Evolutionary conservation across 192 early-diverging fungal species (phyloP).

Genomic region (Coemansia sp.): DNA sequence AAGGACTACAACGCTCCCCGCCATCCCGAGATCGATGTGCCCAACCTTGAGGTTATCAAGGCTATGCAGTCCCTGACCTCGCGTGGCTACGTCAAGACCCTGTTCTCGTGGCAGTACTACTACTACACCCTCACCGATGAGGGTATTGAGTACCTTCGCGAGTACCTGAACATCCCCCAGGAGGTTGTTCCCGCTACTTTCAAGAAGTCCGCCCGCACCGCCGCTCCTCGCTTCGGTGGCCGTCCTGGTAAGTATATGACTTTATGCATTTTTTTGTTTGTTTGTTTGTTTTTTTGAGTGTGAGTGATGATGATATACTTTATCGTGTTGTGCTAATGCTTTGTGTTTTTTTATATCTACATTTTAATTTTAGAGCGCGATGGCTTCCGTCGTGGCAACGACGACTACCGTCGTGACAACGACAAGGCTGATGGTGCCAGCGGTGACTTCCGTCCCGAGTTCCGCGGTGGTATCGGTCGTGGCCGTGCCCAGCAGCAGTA

Average conservation of each 20-base stretch:
- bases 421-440: slow-evolving; percentile 91
- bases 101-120: slow-evolving; percentile 99
- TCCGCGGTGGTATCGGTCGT: slow-evolving; percentile 93
- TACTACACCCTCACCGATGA: slow-evolving; percentile 99
- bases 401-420: slow-evolving; percentile 82
- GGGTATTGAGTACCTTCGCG: slow-evolving; percentile 96
- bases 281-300: not conserved
- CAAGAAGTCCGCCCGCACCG: slow-evolving; percentile 89
- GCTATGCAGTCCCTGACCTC: slow-evolving; percentile 95
- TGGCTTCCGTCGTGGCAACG: slow-evolving; percentile 73
- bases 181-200: slow-evolving; percentile 97
- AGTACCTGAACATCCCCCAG: slow-evolving; percentile 94
- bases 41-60: slow-evolving; percentile 99
- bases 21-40: slow-evolving; percentile 95
- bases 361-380: slow-evolving; percentile 64
- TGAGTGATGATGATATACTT: slow-evolving; percentile 12
- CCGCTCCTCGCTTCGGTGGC: slow-evolving; percentile 60
- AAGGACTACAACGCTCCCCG: slow-evolving; percentile 97
- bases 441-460: slow-evolving; percentile 95
- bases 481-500: slow-evolving; percentile 53
- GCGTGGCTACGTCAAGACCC: slow-evolving; percentile 88
- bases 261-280: not conserved
- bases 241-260: slow-evolving; percentile 59
- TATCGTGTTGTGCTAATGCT: not conserved
- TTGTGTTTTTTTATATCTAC: slow-evolving; percentile 11